A percentile compares a stretch with the other conserved stretches of the same genome.
phyloP scores from a whole-genome alignment of 2,329 filamentous ascomycete species.

The Boeremia exigua region DNA sequence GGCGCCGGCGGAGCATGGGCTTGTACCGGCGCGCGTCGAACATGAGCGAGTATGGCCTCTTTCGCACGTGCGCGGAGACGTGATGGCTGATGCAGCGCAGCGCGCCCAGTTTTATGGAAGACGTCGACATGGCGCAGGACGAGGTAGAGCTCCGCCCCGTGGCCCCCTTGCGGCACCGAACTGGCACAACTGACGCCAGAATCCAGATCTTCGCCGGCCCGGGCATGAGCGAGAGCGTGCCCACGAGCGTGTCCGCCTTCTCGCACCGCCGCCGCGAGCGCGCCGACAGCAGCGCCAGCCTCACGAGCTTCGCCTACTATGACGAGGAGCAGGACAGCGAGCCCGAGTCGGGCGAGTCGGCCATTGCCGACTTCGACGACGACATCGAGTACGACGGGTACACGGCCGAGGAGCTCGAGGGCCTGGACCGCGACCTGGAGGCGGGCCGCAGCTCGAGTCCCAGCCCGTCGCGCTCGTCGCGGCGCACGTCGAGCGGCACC shows the following conservation, averaged over 20 bases:
- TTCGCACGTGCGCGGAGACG: not conserved
- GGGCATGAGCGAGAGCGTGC: slow-evolving; percentile 86
- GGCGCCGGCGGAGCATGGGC: slow-evolving; percentile 42
- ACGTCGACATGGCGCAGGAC: slow-evolving; percentile 98
- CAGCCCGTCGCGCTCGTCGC: slow-evolving; percentile 45
- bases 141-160: slow-evolving; percentile 66
- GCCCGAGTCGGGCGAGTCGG: slow-evolving; percentile 39
- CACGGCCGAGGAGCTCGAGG: slow-evolving; percentile 55
- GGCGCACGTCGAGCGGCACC: slow-evolving; percentile 70
- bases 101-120: slow-evolving; percentile 77
- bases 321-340: slow-evolving; percentile 68
- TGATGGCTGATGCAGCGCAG: slow-evolving; percentile 6
- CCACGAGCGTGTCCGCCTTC: slow-evolving; percentile 91
- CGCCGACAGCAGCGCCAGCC: slow-evolving; percentile 81
- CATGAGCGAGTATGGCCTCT: slow-evolving; percentile 54
- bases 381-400: slow-evolving; percentile 44
- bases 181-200: slow-evolving; percentile 44
- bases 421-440: slow-evolving; percentile 51
- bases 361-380: slow-evolving; percentile 33
- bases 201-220: slow-evolving; percentile 82
- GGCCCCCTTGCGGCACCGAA: slow-evolving; percentile 19
- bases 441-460: slow-evolving; percentile 32
- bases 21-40: slow-evolving; percentile 73
- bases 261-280: slow-evolving; percentile 75
- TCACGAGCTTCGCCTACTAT: slow-evolving; percentile 76